A percentile compares a stretch with the other conserved stretches of the same genome.
These are phyloP conservation scores for Ceratocystis eucalypticola DNA, from an alignment of 2,329 filamentous ascomycete genomes.

Conservation along the genomic window DNA sequence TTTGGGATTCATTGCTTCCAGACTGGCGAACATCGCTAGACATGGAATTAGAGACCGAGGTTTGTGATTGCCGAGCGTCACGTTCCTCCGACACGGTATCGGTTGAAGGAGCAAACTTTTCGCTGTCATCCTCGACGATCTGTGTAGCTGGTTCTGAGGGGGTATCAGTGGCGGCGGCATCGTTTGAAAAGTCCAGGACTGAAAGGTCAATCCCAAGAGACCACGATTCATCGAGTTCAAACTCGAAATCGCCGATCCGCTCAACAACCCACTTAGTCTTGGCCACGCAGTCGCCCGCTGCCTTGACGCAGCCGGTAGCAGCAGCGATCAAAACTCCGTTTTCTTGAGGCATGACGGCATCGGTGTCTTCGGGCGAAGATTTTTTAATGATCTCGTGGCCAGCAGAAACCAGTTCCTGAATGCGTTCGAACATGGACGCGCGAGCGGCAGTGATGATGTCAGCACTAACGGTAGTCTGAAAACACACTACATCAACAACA, in stretches of 20 bases:
- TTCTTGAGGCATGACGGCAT: conserved; percentile 68
- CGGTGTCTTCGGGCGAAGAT: conserved; percentile 55
- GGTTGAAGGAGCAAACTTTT: background rate
- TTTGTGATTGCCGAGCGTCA: conserved; percentile 20
- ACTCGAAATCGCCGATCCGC: conserved; percentile 79
- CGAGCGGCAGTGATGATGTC: conserved; percentile 55
- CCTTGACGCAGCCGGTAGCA: conserved; percentile 76
- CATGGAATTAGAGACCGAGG: background rate
- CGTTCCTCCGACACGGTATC: background rate
- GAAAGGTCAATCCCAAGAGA: conserved; percentile 43
- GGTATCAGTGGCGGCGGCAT: conserved; percentile 22
- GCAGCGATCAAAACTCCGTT: conserved; percentile 62
- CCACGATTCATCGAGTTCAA: conserved; percentile 47
- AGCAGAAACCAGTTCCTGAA: conserved; percentile 67
- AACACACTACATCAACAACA: conserved; percentile 70
- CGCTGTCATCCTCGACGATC: conserved; percentile 22
- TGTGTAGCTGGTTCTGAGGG: background rate
- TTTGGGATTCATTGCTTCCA: background rate
- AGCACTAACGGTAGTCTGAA: conserved; percentile 57
- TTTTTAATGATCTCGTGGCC: conserved; percentile 66
- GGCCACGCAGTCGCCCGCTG: conserved; percentile 79
- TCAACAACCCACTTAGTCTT: conserved; percentile 78
- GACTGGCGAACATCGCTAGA: conserved; percentile 18
- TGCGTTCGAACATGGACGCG: conserved; percentile 62
- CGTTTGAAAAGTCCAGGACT: conserved; percentile 33